Evolutionary conservation across 1,139 yeast genomes (phyloP).

Genomic region (Geotrichum citri-aurantii): DNA sequence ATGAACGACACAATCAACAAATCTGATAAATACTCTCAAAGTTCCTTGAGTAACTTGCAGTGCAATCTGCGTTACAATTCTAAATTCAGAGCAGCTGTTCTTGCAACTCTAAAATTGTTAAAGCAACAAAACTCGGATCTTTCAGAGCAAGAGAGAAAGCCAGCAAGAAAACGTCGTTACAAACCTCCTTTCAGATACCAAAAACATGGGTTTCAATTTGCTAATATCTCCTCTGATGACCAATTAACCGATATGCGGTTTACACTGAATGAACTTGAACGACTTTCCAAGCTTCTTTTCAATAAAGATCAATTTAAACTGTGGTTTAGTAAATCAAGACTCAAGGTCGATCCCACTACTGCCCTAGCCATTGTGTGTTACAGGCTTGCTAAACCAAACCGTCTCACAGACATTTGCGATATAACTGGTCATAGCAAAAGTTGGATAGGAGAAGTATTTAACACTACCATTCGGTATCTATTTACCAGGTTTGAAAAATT

Average conservation of each 20-base stretch:
- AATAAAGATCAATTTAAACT: background rate
- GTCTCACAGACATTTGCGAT: background rate
- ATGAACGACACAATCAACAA: too few species aligned
- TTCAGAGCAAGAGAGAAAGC: background rate
- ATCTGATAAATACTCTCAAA: too few species aligned
- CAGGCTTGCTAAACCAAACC: background rate
- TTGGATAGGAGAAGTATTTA: background rate
- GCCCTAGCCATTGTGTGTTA: background rate
- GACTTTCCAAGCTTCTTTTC: background rate
- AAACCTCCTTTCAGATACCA: background rate
- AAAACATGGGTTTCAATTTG: background rate
- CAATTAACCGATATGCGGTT: background rate
- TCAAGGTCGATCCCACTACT: background rate
- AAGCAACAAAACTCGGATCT: too few species aligned
- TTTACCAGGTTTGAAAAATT: background rate
- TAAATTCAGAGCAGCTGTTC: too few species aligned
- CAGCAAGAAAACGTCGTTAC: background rate
- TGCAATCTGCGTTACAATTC: too few species aligned
- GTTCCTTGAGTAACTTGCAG: too few species aligned
- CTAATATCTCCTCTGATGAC: background rate
- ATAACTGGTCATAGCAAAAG: background rate
- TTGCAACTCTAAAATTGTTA: too few species aligned
- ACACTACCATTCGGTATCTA: background rate
- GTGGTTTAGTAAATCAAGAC: background rate
- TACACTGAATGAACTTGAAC: background rate